Percentiles rank a stretch among this genome's conserved stretches.
Evolutionary conservation across 1,284 basidiomycete species (phyloP).

Genomic region (Somion occarium): DNA sequence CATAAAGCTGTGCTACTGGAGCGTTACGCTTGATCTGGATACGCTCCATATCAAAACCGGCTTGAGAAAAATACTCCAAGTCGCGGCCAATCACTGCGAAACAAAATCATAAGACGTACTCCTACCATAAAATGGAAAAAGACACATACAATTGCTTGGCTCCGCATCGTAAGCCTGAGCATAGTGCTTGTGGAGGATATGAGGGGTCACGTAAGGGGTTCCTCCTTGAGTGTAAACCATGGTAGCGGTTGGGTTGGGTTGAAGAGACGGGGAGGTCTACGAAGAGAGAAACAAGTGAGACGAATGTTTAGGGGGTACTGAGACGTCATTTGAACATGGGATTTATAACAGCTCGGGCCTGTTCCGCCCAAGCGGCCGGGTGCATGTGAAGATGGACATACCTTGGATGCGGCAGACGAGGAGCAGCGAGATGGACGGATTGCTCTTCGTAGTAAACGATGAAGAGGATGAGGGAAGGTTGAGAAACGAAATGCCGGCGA

Average conservation of each 20-base stretch:
- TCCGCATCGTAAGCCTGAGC: constrained; percentile 68
- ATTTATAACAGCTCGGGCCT: not conserved
- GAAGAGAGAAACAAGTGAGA: constrained; percentile 2
- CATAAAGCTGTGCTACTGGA: constrained; percentile 92
- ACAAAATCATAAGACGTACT: constrained; percentile 9
- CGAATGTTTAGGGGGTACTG: not conserved
- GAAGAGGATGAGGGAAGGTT: not conserved
- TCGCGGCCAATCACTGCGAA: constrained; percentile 80
- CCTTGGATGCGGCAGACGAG: not conserved
- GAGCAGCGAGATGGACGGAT: not conserved
- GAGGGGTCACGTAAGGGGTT: constrained; percentile 79
- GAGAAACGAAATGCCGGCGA: not conserved
- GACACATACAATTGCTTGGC: constrained; percentile 49
- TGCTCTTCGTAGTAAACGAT: not conserved
- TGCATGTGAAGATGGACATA: not conserved
- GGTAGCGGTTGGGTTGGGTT: constrained; percentile 4
- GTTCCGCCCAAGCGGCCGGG: not conserved
- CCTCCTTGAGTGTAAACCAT: constrained; percentile 65
- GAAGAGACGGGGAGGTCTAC: not conserved
- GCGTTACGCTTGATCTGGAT: constrained; percentile 93
- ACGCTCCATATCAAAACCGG: constrained; percentile 96
- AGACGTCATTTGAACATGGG: not conserved
- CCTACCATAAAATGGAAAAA: not conserved
- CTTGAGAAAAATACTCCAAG: constrained; percentile 97
- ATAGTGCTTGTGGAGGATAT: constrained; percentile 80